Evolutionary conservation across 2,329 filamentous ascomycete species (phyloP).

Genomic region (Madurella fahalii): DNA sequence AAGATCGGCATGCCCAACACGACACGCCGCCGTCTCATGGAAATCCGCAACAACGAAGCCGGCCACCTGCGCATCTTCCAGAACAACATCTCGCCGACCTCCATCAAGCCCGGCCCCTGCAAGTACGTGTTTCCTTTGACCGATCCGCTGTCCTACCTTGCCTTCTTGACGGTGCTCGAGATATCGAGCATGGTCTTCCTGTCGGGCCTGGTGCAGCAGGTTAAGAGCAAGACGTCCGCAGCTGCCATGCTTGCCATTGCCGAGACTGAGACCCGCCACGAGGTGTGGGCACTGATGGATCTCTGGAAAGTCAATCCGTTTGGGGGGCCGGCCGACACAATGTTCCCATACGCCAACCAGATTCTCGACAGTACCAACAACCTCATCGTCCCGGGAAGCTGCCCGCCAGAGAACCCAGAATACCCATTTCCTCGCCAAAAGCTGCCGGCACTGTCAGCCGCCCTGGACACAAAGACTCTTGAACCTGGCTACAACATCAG

Average conservation of each 20-base stretch:
- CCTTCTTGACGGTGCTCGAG: constrained; percentile 21
- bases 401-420: constrained; percentile 22
- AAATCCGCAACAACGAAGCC: constrained; percentile 27
- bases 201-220: constrained; percentile 20
- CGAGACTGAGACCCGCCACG: constrained; percentile 22
- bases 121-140: constrained; percentile 21
- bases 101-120: constrained; percentile 23
- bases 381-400: constrained; percentile 21
- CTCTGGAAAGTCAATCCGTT: constrained; percentile 21
- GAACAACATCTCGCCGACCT: constrained; percentile 22
- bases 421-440: constrained; percentile 18
- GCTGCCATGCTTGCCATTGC: constrained; percentile 21
- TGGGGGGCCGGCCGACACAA: constrained; percentile 20
- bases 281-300: constrained; percentile 21
- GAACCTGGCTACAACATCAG: constrained; percentile 16
- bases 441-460: constrained; percentile 16
- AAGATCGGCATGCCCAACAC: constrained; percentile 14
- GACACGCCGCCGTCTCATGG: constrained; percentile 18
- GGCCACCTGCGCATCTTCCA: constrained; percentile 26
- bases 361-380: constrained; percentile 21
- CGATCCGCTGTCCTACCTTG: constrained; percentile 16
- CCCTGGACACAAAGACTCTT: constrained; percentile 15
- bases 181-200: constrained; percentile 24
- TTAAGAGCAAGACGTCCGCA: neutral
- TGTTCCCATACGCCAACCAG: constrained; percentile 24